These are phyloP conservation scores for Exidia glandulosa DNA, from an alignment of 768 basidiomycete genomes.

Conservation along the genomic window DNA sequence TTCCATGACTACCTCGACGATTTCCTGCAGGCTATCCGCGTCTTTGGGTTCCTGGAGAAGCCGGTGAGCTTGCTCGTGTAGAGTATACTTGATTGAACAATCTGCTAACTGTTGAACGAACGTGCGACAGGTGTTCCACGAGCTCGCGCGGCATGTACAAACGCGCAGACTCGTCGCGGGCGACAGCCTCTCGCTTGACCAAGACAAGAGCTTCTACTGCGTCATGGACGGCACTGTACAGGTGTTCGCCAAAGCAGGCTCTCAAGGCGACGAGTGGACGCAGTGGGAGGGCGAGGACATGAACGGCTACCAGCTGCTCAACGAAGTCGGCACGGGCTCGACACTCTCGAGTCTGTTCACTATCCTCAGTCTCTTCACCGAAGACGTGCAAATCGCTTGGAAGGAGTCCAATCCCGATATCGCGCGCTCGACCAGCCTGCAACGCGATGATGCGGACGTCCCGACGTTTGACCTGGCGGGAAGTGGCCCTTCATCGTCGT, in stretches of 20 bases:
- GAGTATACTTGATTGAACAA: no score
- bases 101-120: no score
- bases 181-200: constrained; percentile 81
- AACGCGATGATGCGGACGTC: constrained; percentile 49
- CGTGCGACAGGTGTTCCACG: constrained; percentile 83
- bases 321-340: constrained; percentile 92
- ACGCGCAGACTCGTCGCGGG: constrained; percentile 93
- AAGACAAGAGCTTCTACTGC: constrained; percentile 94
- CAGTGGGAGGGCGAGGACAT: constrained; percentile 74
- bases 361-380: constrained; percentile 92
- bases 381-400: constrained; percentile 88
- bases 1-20: constrained; percentile 98
- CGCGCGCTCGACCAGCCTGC: background rate
- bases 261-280: constrained; percentile 35
- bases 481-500: constrained; percentile 2
- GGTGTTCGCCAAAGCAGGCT: constrained; percentile 69
- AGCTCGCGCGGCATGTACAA: constrained; percentile 90
- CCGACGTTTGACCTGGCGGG: constrained; percentile 41
- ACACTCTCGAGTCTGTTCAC: constrained; percentile 94
- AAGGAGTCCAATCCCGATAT: constrained; percentile 24
- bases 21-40: constrained; percentile 88
- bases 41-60: constrained; percentile 97
- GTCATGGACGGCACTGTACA: constrained; percentile 97
- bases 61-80: constrained; percentile 45
- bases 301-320: constrained; percentile 93